Evolutionary conservation across 106 monocot species (phyloP).

Genomic region (Dactylorhiza incarnata): DNA sequence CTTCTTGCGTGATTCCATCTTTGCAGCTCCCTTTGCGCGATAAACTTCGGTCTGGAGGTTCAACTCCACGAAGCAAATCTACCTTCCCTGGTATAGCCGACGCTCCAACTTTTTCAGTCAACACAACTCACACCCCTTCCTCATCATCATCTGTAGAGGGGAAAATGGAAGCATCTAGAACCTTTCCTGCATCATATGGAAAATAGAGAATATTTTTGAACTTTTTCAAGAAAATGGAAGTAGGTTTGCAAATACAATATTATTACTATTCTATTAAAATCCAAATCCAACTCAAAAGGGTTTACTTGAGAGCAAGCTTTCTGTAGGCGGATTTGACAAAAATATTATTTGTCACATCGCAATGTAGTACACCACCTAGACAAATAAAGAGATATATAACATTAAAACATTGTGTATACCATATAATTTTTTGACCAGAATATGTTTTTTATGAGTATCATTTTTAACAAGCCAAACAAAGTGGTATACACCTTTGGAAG

Average conservation of each 20-base stretch:
- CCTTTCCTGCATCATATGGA: constrained; percentile 92
- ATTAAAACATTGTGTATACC: constrained; percentile 3
- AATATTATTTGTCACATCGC: constrained; percentile 97
- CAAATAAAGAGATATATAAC: neutral
- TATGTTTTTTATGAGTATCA: neutral
- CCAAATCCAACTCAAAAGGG: too few relatives aligned
- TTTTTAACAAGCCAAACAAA: neutral
- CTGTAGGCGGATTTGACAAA: constrained; percentile 99
- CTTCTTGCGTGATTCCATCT: constrained; percentile 50
- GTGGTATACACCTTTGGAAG: constrained; percentile 75
- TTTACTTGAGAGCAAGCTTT: too few relatives aligned
- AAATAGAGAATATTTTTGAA: too few relatives aligned
- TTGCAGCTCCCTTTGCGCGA: constrained; percentile 79
- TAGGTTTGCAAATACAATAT: too few relatives aligned
- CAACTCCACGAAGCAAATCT: constrained; percentile 79
- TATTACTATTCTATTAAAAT: too few relatives aligned
- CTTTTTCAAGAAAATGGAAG: too few relatives aligned
- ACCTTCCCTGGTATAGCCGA: constrained; percentile 95
- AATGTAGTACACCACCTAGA: constrained; percentile 89
- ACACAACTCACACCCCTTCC: constrained; percentile 86
- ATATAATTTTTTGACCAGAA: neutral
- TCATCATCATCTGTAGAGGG: constrained; percentile 56
- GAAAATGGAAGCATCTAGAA: constrained; percentile 80
- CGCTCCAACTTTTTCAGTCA: constrained; percentile 88
- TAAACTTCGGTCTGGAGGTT: constrained; percentile 87